Conservation (phyloP, 2,329 filamentous ascomycete genomes). For the Onygenales sp. region DNA sequence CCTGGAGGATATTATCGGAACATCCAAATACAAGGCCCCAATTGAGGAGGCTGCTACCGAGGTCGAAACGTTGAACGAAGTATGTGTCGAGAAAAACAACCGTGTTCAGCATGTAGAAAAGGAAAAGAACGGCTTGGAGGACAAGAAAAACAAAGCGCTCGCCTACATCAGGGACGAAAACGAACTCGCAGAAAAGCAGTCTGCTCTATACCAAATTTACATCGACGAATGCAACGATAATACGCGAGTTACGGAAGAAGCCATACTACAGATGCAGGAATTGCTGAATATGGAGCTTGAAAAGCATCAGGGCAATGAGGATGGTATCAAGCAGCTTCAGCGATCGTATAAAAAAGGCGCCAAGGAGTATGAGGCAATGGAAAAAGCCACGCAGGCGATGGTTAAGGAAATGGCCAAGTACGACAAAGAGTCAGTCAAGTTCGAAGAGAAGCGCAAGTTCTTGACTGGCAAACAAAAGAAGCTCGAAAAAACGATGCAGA, state of each 20-base stretch:
- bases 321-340: constrained; percentile 81
- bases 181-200: constrained; percentile 80
- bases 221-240: constrained; percentile 84
- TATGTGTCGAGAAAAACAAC: constrained; percentile 88
- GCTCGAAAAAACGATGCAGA: constrained; percentile 75
- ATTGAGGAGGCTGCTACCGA: constrained; percentile 90
- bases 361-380: constrained; percentile 72
- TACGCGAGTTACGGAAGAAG: constrained; percentile 76
- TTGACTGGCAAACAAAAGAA: constrained; percentile 86
- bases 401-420: constrained; percentile 84
- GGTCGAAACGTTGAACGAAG: constrained; percentile 85
- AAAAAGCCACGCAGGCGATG: constrained; percentile 69
- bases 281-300: constrained; percentile 80
- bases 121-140: constrained; percentile 83
- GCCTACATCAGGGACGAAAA: constrained; percentile 89
- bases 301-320: constrained; percentile 82
- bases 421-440: constrained; percentile 94
- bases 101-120: constrained; percentile 97
- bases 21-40: constrained; percentile 93
- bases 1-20: constrained; percentile 96
- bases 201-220: constrained; percentile 85
- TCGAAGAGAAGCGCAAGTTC: constrained; percentile 97
- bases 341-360: constrained; percentile 72
- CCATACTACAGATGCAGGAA: constrained; percentile 80
- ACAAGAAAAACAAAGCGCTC: constrained; percentile 92